Evolutionary conservation across 2,329 filamentous ascomycete species (phyloP), one percentile per base, ranked within the genome.

Genomic region (Trichoderma afroharzianum): DNA sequence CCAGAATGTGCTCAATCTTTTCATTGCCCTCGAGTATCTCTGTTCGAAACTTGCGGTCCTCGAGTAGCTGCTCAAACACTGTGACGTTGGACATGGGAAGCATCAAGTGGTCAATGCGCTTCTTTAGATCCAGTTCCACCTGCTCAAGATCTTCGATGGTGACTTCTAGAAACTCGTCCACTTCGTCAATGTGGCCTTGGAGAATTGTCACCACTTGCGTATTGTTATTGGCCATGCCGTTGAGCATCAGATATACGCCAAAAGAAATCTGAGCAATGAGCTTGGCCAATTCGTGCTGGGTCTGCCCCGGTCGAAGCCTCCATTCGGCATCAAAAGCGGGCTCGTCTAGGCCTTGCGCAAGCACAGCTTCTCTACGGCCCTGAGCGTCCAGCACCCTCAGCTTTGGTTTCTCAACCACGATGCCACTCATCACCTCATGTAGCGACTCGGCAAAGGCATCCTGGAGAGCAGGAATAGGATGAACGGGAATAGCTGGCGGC

Each of bases 221-320:
- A 75, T 97, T 93, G 75, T 93, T 97, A 81, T 95, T 97, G 68
- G 96, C 95, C 80, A 97, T 89, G 73, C 91, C 90, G 77, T 95
- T 91, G 70, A 97, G 89, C 71, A 98, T 83, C 58, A 98, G 85
- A 80, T 98, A 95, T 47, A 98, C 91, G 24, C 96, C 95, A 80
- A 98, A 98, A 1, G 94, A 92, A 76, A 98, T 95, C 81, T 98
- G 95, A 18, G 95, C 91, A 78, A 97, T 88, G 63, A 98, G 88
- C 83, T 98, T 98, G 85, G 92, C 91, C 72, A 98, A 84, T 74
- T 97, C 94, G 79, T 98, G 96, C 78, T 94, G 92, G 77, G 89
- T 88, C 79, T 96, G 93, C 57, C 90, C 90, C 0, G 90, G 87
- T 68, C 91, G 89, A 79, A 92, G 91, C 71, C 91, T 90, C 94